Evolutionary conservation across 1,284 basidiomycete species (phyloP).

Genomic region (Heimioporus retisporus): DNA sequence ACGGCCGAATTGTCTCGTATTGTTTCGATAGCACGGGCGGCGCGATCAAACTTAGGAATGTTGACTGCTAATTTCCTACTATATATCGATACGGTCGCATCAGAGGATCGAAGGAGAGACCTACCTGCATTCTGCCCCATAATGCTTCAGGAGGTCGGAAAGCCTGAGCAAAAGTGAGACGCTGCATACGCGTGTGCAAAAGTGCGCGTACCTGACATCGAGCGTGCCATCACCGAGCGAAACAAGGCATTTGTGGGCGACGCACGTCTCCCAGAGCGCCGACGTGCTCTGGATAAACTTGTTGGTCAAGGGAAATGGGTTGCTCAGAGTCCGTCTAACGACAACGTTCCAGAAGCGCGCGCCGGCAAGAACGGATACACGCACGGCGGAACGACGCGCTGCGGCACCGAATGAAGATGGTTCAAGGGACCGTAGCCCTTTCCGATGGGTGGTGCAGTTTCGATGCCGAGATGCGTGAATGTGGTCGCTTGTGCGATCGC

Average conservation of each 20-base stretch:
- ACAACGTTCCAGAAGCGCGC: neutral
- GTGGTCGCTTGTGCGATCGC: constrained; percentile 70
- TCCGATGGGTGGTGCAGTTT: constrained; percentile 78
- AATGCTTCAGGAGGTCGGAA: constrained; percentile 83
- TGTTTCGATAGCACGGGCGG: constrained; percentile 73
- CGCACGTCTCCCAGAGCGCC: constrained; percentile 78
- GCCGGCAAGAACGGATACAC: constrained; percentile 28
- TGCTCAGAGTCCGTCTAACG: constrained; percentile 63
- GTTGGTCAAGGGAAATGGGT: constrained; percentile 79
- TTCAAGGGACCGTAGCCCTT: constrained; percentile 90
- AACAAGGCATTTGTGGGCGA: constrained; percentile 87
- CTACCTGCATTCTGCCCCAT: constrained; percentile 79
- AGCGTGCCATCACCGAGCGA: constrained; percentile 82
- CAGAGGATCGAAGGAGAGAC: constrained; percentile 24
- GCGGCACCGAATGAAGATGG: constrained; percentile 78
- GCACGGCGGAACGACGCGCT: constrained; percentile 67
- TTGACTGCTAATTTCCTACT: constrained; percentile 83
- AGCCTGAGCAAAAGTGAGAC: constrained; percentile 57
- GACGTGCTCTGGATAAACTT: constrained; percentile 71
- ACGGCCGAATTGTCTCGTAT: constrained; percentile 44
- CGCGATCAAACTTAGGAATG: constrained; percentile 71
- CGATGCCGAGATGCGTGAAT: constrained; percentile 86
- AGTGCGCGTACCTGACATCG: constrained; percentile 71
- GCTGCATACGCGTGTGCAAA: neutral
- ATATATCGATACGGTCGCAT: neutral